Evolutionary conservation across 495 filamentous ascomycete species (phyloP), one percentile per base, ranked within the genome.

Genomic region (Penicillium verhagenii): DNA sequence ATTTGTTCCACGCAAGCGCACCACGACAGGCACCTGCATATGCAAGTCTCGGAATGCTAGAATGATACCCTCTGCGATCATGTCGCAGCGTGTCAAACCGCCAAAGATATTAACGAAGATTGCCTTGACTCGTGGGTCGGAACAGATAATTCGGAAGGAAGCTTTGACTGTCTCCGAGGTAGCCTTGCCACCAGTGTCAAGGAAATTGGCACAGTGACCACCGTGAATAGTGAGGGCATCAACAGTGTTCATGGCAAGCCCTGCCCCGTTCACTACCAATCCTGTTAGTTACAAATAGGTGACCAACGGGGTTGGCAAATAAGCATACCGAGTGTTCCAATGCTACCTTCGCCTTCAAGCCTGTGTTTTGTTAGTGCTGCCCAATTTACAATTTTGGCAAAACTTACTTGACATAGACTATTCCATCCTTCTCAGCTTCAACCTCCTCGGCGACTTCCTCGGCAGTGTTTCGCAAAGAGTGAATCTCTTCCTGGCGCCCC

Each of bases 21-120:
- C 92, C 37, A 96, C 89, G 11, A 96, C 86, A 14, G 91, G 91
- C 4, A 92, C 76, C 3, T 70, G 70, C 67, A 89, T 82, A 2
- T 81, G 69, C 64, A 94, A 61, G 59, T 92, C 87, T 57, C 81
- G 72, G 65, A 93, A 93, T 8, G 90, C 90, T 59, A 89, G 52
- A 31, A 95, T 79, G 42, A 96, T 81, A 0, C 90, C 91, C 57
- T 86, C 79, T 0, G 91, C 92, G 65, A 96, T 96, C 90, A 96
- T 94, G 59, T 92, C 90, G 21, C 90, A 80, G 71, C 84, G 72
- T 6, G 90, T 95, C 72, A 96, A 63, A 0, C 91, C 92, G 4
- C 91, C 92, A 64, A 96, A 96, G 57, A 96, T 93, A 61, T 96
- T 96, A 29, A 96, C 89, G 69, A 96, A 89, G 44, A 96, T 79